A percentile compares a stretch with the other conserved stretches of the same genome.
Conservation (phyloP, 1,139 yeast genomes). For the Yamadazyma spencermartinsiae region DNA sequence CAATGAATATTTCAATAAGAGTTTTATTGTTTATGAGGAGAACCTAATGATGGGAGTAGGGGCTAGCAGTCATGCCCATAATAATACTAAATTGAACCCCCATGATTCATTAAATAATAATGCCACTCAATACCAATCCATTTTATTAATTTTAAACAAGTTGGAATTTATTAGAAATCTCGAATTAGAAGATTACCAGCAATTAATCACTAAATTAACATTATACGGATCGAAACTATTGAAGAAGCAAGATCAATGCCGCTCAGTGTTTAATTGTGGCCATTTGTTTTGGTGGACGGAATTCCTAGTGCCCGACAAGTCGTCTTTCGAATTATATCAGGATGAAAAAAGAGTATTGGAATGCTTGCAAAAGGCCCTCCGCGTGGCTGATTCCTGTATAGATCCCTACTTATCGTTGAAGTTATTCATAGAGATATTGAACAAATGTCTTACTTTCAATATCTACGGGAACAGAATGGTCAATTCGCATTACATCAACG, state of each 20-base stretch:
- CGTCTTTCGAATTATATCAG: slow-evolving; percentile 28
- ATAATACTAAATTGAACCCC: slow-evolving; percentile 21
- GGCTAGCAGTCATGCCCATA: neutral
- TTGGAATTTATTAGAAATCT: slow-evolving; percentile 61
- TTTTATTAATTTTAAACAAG: slow-evolving; percentile 57
- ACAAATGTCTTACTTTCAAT: slow-evolving; percentile 80
- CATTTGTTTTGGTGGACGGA: slow-evolving; percentile 95
- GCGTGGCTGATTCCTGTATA: slow-evolving; percentile 93
- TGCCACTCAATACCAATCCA: slow-evolving; percentile 40
- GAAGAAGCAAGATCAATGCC: slow-evolving; percentile 92
- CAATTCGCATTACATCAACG: slow-evolving; percentile 75
- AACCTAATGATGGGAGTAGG: slow-evolving; percentile 33
- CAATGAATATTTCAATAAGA: slow-evolving; percentile 89
- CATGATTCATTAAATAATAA: slow-evolving; percentile 42
- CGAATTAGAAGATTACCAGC: slow-evolving; percentile 67
- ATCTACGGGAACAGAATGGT: slow-evolving; percentile 78
- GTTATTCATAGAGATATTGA: slow-evolving; percentile 84
- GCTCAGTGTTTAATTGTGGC: slow-evolving; percentile 84
- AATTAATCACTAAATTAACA: slow-evolving; percentile 80
- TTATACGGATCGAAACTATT: slow-evolving; percentile 84
- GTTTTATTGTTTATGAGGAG: slow-evolving; percentile 87
- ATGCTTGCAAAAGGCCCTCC: slow-evolving; percentile 61
- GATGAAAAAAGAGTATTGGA: slow-evolving; percentile 49
- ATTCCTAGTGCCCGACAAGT: slow-evolving; percentile 37
- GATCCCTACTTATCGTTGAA: slow-evolving; percentile 78